These are phyloP conservation scores for Aspergillus steynii DNA, from an alignment of 495 filamentous ascomycete species.

Conservation along the genomic window DNA sequence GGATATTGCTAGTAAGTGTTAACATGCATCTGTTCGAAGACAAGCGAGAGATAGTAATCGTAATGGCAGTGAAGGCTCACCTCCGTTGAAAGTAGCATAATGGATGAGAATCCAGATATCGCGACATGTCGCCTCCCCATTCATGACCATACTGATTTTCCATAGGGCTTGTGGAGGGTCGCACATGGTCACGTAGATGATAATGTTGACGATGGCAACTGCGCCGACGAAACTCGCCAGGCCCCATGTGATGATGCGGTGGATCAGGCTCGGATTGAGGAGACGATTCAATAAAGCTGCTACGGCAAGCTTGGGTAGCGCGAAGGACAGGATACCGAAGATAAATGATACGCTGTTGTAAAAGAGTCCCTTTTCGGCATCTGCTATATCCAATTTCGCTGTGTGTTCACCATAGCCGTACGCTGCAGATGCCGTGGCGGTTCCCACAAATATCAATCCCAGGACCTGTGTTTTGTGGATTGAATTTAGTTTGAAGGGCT, in stretches of 20 bases:
- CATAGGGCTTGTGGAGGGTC: slow-evolving; percentile 29
- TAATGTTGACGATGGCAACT: slow-evolving; percentile 25
- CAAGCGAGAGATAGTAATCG: neutral
- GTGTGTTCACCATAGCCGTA: slow-evolving; percentile 33
- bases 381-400: slow-evolving; percentile 10
- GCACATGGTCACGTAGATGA: slow-evolving; percentile 33
- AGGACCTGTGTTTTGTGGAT: slow-evolving; percentile 15
- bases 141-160: slow-evolving; percentile 21
- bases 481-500: too few relatives aligned
- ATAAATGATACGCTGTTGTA: slow-evolving; percentile 27
- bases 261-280: slow-evolving; percentile 21
- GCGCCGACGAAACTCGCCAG: slow-evolving; percentile 16
- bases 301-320: slow-evolving; percentile 31
- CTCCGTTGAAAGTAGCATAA: slow-evolving; percentile 40
- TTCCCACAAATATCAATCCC: slow-evolving; percentile 20
- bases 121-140: slow-evolving; percentile 25
- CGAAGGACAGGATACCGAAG: slow-evolving; percentile 31
- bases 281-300: slow-evolving; percentile 29
- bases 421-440: slow-evolving; percentile 24
- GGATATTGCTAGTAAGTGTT: slow-evolving; percentile 25
- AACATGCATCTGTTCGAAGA: neutral
- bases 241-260: slow-evolving; percentile 21
- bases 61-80: slow-evolving; percentile 18
- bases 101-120: slow-evolving; percentile 33
- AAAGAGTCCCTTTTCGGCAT: slow-evolving; percentile 20